phyloP scores from a whole-genome alignment of 257 asterid species.

The Capsicum pubescens region DNA sequence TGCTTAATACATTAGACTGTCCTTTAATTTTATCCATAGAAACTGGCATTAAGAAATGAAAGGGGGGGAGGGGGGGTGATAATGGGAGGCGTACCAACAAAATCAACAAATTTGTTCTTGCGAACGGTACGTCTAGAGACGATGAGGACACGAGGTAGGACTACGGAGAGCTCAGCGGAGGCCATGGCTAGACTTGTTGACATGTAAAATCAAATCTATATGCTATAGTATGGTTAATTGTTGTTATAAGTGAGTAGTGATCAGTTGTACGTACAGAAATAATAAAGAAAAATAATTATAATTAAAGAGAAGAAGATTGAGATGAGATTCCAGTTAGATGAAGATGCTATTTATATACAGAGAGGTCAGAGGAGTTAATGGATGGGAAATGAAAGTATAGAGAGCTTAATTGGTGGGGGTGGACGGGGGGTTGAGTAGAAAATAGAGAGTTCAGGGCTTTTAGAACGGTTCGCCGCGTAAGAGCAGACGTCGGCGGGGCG shows the following conservation, averaged over 20 bases:
- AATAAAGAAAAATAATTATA: not conserved
- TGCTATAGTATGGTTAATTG: not conserved
- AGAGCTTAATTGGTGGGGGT: not conserved
- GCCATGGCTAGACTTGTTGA: conserved; percentile 38
- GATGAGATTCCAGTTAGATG: not conserved
- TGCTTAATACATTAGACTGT: too few relatives aligned
- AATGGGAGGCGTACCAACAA: conserved; percentile 44
- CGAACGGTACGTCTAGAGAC: conserved; percentile 66
- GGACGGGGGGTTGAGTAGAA: not conserved
- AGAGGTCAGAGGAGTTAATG: not conserved
- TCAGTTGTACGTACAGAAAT: not conserved
- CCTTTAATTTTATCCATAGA: not conserved
- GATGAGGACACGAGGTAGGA: conserved; percentile 65
- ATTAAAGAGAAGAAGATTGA: not conserved
- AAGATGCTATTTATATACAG: conserved; percentile 13
- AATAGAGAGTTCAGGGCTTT: not conserved
- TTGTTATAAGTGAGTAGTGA: not conserved
- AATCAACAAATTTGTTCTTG: conserved; percentile 70
- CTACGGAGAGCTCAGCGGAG: conserved; percentile 50
- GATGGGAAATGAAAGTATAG: too few relatives aligned
- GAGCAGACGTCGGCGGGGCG: not conserved
- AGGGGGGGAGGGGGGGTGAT: too few relatives aligned
- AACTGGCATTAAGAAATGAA: not conserved
- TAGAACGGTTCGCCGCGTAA: not conserved
- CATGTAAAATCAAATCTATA: not conserved